A percentile compares a stretch with the other conserved stretches of the same genome.
phyloP scores from a whole-genome alignment of 805 yeast genomes.

The Candida orba region DNA sequence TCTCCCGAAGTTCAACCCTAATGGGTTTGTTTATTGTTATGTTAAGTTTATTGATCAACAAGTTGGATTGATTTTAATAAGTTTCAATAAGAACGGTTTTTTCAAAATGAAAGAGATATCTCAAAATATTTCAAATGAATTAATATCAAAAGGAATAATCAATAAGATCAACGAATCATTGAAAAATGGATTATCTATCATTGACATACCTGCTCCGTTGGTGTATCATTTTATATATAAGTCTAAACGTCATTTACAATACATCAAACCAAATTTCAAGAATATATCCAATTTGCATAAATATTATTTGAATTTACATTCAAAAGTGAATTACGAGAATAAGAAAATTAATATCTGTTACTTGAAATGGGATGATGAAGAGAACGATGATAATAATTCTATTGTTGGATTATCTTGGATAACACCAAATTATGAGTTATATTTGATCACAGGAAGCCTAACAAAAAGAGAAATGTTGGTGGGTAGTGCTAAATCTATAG shows the following conservation, averaged over 20 bases:
- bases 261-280: constrained; percentile 31
- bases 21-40: constrained; percentile 81
- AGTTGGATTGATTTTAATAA: constrained; percentile 38
- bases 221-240: constrained; percentile 80
- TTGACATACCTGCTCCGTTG: constrained; percentile 47
- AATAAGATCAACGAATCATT: constrained; percentile 30
- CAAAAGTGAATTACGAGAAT: constrained; percentile 21
- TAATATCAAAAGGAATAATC: constrained; percentile 31
- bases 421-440: constrained; percentile 55
- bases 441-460: constrained; percentile 51
- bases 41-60: constrained; percentile 50
- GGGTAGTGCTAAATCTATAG: constrained; percentile 53
- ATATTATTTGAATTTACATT: constrained; percentile 19
- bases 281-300: constrained; percentile 13
- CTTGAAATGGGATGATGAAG: constrained; percentile 31
- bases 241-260: constrained; percentile 61
- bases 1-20: constrained; percentile 80
- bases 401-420: constrained; percentile 45
- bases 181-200: constrained; percentile 35
- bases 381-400: constrained; percentile 7
- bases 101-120: constrained; percentile 64
- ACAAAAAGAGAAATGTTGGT: constrained; percentile 51
- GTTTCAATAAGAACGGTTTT: constrained; percentile 66
- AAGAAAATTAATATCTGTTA: constrained; percentile 39
- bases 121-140: constrained; percentile 37